Base-by-base conservation (phyloP, 202 grass and related monocot species). In the Brachypodium distachyon region DNA sequence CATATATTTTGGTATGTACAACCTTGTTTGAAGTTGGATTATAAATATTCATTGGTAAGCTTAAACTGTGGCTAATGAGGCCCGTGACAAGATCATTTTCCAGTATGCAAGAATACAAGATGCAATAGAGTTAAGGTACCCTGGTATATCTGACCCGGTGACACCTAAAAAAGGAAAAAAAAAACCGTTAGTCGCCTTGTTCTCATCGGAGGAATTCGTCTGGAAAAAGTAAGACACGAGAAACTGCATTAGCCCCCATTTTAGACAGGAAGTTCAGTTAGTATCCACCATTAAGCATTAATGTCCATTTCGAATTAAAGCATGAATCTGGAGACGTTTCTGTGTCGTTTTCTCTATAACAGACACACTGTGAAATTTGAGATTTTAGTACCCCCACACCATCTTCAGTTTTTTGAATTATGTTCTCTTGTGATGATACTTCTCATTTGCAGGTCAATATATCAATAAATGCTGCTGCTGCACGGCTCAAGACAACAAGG, bases 401-500 rank as follows among this genome's bases (percentile, higher is more conserved):
- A n/a, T 31, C 21, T 42, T 57, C 16, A 1, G 3, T 60, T 52
- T 38, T 28, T 72, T 60, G 19, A 67, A 72, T 47, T 83, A 27
- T 69, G 63, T 78, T 83, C 60, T 61, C 78, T 81, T 78, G 22
- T 69, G 63, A 84, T 50, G 27, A 56, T 73, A 50, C 62, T 77
- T 64, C 22, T 64, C 56, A 64, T 70, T 65, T 85, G 66, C 54
- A 95, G 92, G 80, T 99, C 77, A 89, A 95, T 84, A 77, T 83
- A 85, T 92, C 91, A 70, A 68, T 99, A 71, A 88, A 89, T 50
- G 85, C 80, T 48, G 77, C 87, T 80, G 62, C 81, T 49, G 77
- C 73, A 43, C 72, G 81, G 51, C 87, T 99, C 41, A 99, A 99
- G 60, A 92, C 86, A 82, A 95, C 92, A 56, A 93, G 85, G 82